phyloP scores from a whole-genome alignment of 1,139 yeast genomes.

The Yamadazyma epiphylla region DNA sequence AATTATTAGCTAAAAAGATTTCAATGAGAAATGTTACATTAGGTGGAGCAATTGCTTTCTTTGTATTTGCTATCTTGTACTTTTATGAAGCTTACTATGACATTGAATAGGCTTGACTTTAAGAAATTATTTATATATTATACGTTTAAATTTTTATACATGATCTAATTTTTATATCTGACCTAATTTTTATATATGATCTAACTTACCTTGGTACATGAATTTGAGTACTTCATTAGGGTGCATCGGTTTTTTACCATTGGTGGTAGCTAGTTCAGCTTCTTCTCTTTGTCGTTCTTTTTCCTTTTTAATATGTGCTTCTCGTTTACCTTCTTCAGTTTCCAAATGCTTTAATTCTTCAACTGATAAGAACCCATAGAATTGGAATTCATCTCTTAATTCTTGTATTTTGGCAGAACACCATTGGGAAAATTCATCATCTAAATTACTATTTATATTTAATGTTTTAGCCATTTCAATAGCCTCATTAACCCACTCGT shows the following conservation, averaged over 20 bases:
- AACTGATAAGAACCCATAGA: conserved; percentile 57
- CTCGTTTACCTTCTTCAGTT: conserved; percentile 39
- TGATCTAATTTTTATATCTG: not conserved
- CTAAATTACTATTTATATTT: conserved; percentile 31
- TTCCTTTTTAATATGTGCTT: conserved; percentile 25
- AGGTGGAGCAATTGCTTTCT: conserved; percentile 85
- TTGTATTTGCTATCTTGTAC: conserved; percentile 77
- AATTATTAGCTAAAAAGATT: conserved; percentile 80
- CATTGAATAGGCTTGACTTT: conserved; percentile 13
- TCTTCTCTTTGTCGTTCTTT: conserved; percentile 24
- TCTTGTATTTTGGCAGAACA: conserved; percentile 52
- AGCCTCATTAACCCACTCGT: conserved; percentile 75
- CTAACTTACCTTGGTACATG: conserved; percentile 36
- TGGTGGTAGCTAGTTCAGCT: conserved; percentile 24
- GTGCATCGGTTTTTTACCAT: conserved; percentile 29
- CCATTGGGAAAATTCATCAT: conserved; percentile 61
- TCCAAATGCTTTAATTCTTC: conserved; percentile 39
- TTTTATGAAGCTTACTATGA: conserved; percentile 59
- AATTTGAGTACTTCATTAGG: conserved; percentile 40
- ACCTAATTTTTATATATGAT: not conserved
- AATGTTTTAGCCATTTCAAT: conserved; percentile 23
- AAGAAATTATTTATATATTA: conserved; percentile 1
- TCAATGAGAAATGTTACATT: conserved; percentile 89
- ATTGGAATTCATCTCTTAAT: conserved; percentile 53
- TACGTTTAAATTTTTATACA: conserved; percentile 1